A percentile compares a stretch with the other conserved stretches of the same genome.
Conservation (phyloP, 2,329 filamentous ascomycete genomes). For the Zymoseptoria tritici region DNA sequence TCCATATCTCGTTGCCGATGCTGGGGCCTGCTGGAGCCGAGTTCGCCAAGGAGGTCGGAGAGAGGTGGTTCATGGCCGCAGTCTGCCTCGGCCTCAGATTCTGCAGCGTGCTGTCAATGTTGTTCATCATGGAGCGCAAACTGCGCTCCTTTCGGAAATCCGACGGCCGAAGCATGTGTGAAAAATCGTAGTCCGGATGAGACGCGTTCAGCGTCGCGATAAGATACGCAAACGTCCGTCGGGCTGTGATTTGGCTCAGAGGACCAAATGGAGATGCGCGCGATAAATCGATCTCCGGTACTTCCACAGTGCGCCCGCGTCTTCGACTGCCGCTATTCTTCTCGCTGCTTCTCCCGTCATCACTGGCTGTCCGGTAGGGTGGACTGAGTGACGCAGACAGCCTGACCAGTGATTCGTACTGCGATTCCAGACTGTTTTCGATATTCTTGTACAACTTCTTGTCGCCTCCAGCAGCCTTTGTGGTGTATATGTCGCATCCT, state of each 20-base stretch:
- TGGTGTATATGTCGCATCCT: conserved; percentile 94
- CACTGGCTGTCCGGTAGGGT: conserved; percentile 47
- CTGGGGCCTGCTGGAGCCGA: conserved; percentile 20
- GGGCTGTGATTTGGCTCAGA: conserved; percentile 77
- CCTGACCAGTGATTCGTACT: conserved; percentile 81
- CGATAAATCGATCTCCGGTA: conserved; percentile 55
- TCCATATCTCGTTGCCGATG: conserved; percentile 52
- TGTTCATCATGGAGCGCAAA: conserved; percentile 73
- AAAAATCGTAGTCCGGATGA: conserved; percentile 96
- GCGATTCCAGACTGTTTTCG: conserved; percentile 80
- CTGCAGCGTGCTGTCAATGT: conserved; percentile 77
- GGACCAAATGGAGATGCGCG: conserved; percentile 88
- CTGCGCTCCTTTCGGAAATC: conserved; percentile 85
- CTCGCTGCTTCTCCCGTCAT: conserved; percentile 17
- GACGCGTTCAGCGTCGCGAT: conserved; percentile 95
- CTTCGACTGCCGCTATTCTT: conserved; percentile 29
- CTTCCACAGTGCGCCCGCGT: conserved; percentile 23
- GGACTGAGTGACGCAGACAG: conserved; percentile 83
- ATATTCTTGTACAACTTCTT: conserved; percentile 98
- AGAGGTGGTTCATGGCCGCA: conserved; percentile 18
- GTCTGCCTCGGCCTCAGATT: conserved; percentile 61
- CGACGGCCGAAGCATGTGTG: conserved; percentile 75
- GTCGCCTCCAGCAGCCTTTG: conserved; percentile 87
- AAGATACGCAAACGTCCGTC: conserved; percentile 88
- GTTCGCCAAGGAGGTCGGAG: conserved; percentile 20